Base-by-base conservation (phyloP, 257 asterid genomes). In the Pogostemon cablin region DNA sequence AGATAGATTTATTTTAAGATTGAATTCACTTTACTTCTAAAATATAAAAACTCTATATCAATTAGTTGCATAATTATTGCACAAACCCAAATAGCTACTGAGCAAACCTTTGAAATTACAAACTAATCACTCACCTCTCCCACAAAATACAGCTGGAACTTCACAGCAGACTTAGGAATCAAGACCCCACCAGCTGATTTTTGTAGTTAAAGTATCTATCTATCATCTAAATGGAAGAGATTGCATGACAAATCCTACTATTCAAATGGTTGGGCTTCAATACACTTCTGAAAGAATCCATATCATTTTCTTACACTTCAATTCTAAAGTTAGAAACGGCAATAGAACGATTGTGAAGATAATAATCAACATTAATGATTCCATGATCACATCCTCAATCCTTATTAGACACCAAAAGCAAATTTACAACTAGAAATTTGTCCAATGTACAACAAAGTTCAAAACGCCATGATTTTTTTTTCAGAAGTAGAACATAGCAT, bases 111-210 rank as follows among this genome's bases (percentile, higher is more conserved):
- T 9, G 4, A 38, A 25, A 15, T 69, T 4, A 20, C 2, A 7
- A 5, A 4, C 0, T 15, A 69, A 69, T 43, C 5, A 58, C 93
- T 55, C 62, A 93, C 98, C 95, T 93, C 97, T 70, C 98, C 97
- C 85, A 87, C 50, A 43, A 93, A 92, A 76, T 93, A 86, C 4
- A 95, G 81, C 81, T 93, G 96, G 39, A 90, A 90, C 72, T 88
- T 88, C 54, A 93, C 96, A 2, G 96, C 97, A 2, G 98, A 93
- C 78, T 88, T 90, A 0, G 97, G 96, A 49, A 93, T 87, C 83
- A 90, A 84, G 47, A 90, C 91, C 71, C 98, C 97, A 25, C 98
- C 98, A 65, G 97, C 89, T 66, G 98, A 93, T 85, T 88, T 93
- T 97, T 90, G 84, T 68, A 79, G 3, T 0, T 9, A 38, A 59